These are phyloP conservation scores for Calonectria ilicicola DNA, from an alignment of 2,329 filamentous ascomycete genomes.

Conservation along the genomic window DNA sequence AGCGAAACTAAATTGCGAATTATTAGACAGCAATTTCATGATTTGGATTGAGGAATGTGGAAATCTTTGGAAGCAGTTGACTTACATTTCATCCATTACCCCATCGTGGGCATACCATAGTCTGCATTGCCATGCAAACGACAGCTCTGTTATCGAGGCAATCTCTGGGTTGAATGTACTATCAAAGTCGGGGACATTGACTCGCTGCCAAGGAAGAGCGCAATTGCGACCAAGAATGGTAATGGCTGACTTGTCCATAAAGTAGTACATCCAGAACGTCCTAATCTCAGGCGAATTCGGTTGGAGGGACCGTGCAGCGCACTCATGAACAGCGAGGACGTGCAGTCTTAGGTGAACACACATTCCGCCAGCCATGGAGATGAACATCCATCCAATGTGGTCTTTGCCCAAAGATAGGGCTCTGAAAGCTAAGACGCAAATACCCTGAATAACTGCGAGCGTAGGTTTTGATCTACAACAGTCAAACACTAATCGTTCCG, in stretches of 20 bases:
- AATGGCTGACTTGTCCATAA: slow-evolving; percentile 1
- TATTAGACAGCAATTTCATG: background rate
- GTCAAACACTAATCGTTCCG: background rate
- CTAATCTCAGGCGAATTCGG: background rate
- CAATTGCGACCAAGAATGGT: background rate
- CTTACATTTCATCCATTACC: background rate
- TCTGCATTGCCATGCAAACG: background rate
- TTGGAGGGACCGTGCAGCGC: background rate
- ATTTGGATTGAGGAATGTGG: background rate
- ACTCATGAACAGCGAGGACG: background rate
- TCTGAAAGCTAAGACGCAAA: background rate
- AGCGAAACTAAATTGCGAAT: background rate
- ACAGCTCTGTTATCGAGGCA: background rate
- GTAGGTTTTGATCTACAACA: background rate
- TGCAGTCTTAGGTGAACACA: background rate
- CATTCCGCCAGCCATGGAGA: background rate
- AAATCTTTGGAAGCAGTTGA: no score
- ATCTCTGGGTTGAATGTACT: background rate
- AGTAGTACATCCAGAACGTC: slow-evolving; percentile 5
- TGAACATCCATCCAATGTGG: background rate
- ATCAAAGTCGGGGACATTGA: background rate
- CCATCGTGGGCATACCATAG: background rate
- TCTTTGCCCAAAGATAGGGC: background rate
- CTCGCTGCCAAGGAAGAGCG: background rate
- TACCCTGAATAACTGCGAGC: background rate